Evolutionary conservation across 257 asterid genomes (phyloP).

Genomic region (Przewalskia tangutica): DNA sequence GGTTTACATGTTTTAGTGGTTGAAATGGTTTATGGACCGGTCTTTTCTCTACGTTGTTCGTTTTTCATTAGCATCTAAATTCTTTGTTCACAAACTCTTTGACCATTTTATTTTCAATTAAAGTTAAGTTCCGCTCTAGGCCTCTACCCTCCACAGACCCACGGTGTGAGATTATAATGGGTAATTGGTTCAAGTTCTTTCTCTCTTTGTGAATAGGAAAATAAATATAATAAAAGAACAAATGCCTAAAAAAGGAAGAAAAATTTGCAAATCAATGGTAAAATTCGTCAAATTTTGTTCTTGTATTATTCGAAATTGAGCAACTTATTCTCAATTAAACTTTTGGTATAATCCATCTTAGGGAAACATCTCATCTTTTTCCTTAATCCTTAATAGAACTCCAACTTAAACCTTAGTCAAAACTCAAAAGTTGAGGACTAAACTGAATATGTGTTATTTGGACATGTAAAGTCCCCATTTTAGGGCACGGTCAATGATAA

Average conservation of each 20-base stretch:
- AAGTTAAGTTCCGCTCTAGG: too few relatives aligned
- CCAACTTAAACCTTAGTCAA: neutral
- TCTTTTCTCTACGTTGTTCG: neutral
- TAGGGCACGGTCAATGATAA: neutral
- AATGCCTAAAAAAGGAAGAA: neutral
- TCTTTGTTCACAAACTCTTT: neutral
- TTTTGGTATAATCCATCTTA: too few relatives aligned
- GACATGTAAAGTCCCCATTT: neutral
- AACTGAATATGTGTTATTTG: neutral
- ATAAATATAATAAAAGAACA: too few relatives aligned
- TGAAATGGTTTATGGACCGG: neutral
- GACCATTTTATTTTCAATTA: neutral
- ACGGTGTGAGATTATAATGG: too few relatives aligned
- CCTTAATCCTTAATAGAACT: neutral
- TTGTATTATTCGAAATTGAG: neutral
- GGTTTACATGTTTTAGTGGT: neutral
- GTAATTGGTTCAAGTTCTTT: neutral
- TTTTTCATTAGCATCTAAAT: neutral
- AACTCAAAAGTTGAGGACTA: neutral
- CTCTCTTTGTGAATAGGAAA: neutral
- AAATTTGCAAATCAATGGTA: neutral
- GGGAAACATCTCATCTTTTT: neutral
- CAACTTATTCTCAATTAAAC: neutral
- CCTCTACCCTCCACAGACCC: too few relatives aligned
- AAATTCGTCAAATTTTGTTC: neutral